phyloP scores from a whole-genome alignment of 352 stramenopile genomes.

The Globisporangium yorkense region DNA sequence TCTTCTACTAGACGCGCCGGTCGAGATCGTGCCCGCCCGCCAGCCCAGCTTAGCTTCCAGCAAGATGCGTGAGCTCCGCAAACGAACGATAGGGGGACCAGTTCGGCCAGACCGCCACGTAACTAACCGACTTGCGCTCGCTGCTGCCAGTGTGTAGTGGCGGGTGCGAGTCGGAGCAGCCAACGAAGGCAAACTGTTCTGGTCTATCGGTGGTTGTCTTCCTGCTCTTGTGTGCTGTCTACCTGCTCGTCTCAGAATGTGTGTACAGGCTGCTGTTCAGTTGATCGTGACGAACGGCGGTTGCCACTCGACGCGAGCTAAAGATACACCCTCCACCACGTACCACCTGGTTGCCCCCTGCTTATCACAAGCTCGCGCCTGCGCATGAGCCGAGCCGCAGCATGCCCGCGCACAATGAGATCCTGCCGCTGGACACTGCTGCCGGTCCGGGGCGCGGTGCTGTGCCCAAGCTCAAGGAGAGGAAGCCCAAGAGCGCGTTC shows the following conservation, averaged over 20 bases:
- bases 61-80: background rate
- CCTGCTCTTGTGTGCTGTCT: background rate
- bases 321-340: too few relatives aligned
- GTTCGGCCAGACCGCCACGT: background rate
- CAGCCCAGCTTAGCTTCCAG: background rate
- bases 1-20: conserved; percentile 96
- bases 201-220: background rate
- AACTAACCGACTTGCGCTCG: background rate
- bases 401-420: conserved; percentile 62
- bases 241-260: background rate
- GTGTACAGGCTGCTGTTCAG: too few relatives aligned
- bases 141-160: background rate
- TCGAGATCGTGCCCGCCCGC: too few relatives aligned
- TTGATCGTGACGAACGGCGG: too few relatives aligned
- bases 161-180: too few relatives aligned
- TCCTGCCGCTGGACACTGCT: conserved; percentile 34
- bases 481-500: conserved; percentile 17
- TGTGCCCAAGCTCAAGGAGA: conserved; percentile 8
- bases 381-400: background rate
- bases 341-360: too few relatives aligned
- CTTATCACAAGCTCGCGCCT: too few relatives aligned
- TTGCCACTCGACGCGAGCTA: too few relatives aligned
- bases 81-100: conserved; percentile 2
- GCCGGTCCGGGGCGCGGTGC: conserved; percentile 3
- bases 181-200: background rate